These are phyloP conservation scores for Alternaria rosae DNA, from an alignment of 2,329 filamentous ascomycete genomes.

Conservation along the genomic window DNA sequence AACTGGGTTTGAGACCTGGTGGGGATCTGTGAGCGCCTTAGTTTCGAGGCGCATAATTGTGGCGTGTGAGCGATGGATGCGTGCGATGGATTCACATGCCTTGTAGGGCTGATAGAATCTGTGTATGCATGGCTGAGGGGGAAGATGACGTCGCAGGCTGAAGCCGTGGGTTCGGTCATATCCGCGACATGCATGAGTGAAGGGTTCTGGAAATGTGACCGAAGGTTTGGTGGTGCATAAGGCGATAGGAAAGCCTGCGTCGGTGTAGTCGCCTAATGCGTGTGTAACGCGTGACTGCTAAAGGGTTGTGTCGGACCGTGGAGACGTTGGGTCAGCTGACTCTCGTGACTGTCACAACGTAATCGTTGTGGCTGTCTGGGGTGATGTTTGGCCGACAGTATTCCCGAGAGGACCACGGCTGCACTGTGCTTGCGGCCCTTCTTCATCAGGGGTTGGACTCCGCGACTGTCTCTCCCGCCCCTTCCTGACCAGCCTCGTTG, in stretches of 20 bases:
- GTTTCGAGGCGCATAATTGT: slow-evolving; percentile 12
- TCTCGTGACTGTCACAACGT: not conserved
- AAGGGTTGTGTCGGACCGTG: slow-evolving; percentile 1
- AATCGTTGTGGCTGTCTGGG: not conserved
- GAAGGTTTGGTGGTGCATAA: not conserved
- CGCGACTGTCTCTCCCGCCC: slow-evolving; percentile 1
- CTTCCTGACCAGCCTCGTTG: not conserved
- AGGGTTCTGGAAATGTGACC: slow-evolving; percentile 15
- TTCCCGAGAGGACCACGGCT: not conserved
- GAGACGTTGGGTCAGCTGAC: not conserved
- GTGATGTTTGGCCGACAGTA: slow-evolving; percentile 6
- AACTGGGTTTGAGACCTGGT: slow-evolving; percentile 7
- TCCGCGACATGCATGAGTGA: slow-evolving; percentile 7
- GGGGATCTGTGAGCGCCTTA: slow-evolving; percentile 10
- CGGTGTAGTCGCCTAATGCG: not conserved
- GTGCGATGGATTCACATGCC: slow-evolving; percentile 11
- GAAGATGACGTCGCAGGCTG: not conserved
- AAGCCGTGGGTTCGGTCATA: slow-evolving; percentile 6
- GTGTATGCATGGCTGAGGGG: slow-evolving; percentile 6
- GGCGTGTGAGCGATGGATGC: slow-evolving; percentile 3
- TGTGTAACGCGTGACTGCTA: not conserved
- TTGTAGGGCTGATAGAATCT: slow-evolving; percentile 18
- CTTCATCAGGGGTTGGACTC: slow-evolving; percentile 7
- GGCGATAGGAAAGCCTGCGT: not conserved
- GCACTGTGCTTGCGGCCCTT: not conserved